A percentile compares a stretch with the other conserved stretches of the same genome.
Evolutionary conservation across 1,284 basidiomycete genomes (phyloP).

Genomic region (Vanrija sp.): DNA sequence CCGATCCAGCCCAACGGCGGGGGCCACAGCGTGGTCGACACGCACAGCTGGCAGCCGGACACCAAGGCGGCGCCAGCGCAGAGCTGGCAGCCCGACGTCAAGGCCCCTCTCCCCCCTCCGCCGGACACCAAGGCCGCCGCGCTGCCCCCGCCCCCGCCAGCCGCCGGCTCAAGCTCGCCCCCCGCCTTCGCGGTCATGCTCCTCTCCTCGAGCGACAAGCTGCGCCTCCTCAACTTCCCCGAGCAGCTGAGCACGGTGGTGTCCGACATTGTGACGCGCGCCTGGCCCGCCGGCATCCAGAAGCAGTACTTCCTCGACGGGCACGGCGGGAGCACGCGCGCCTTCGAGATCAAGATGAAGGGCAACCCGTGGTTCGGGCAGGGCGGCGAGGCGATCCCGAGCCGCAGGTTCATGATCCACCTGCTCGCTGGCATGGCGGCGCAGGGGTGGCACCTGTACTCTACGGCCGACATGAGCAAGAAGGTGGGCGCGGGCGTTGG

Average conservation of each 20-base stretch:
- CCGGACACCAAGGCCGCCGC: neutral
- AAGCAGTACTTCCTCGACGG: neutral
- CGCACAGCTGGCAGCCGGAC: too few relatives aligned
- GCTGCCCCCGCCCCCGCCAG: too few relatives aligned
- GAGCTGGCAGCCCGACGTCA: neutral
- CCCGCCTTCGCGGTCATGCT: too few relatives aligned
- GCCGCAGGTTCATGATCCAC: slow-evolving; percentile 35
- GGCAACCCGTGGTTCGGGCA: slow-evolving; percentile 37
- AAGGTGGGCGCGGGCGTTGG: slow-evolving; percentile 11
- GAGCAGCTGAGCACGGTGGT: neutral
- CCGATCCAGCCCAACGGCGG: neutral
- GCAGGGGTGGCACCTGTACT: slow-evolving; percentile 34
- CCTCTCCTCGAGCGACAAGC: neutral
- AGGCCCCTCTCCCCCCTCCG: neutral
- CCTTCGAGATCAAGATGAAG: slow-evolving; percentile 33
- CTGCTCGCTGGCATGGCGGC: slow-evolving; percentile 25
- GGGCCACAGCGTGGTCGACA: too few relatives aligned
- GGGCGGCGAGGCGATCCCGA: slow-evolving; percentile 29
- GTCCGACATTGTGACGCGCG: neutral
- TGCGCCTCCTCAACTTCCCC: slow-evolving; percentile 8
- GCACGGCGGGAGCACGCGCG: too few relatives aligned
- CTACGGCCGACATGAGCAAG: slow-evolving; percentile 33
- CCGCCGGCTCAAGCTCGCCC: too few relatives aligned
- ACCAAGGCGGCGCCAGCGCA: neutral
- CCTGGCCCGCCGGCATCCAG: slow-evolving; percentile 35